phyloP scores from a whole-genome alignment of 2,329 filamentous ascomycete species.

The Didymella pinodella region DNA sequence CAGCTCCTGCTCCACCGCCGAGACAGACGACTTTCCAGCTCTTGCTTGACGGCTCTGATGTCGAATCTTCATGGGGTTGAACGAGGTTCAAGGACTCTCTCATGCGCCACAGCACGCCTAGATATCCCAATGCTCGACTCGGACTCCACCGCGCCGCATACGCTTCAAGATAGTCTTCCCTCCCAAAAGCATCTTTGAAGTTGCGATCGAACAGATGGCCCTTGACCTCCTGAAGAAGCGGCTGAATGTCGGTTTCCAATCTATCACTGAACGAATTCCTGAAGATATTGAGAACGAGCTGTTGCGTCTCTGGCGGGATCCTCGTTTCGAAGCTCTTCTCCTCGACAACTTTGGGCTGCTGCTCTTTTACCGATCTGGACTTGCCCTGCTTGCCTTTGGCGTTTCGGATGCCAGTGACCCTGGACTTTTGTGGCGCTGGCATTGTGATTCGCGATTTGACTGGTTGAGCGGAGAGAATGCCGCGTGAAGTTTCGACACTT shows the following conservation, averaged over 20 bases:
- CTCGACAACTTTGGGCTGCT: conserved; percentile 16
- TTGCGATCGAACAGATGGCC: conserved; percentile 84
- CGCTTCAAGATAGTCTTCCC: conserved; percentile 73
- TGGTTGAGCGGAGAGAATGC: conserved; percentile 16
- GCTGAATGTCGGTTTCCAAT: conserved; percentile 57
- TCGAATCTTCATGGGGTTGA: not conserved
- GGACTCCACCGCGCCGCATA: conserved; percentile 95
- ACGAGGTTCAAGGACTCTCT: conserved; percentile 27
- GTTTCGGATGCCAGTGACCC: conserved; percentile 25
- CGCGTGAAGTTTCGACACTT: conserved; percentile 20
- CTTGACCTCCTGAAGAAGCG: conserved; percentile 81
- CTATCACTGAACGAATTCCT: conserved; percentile 64
- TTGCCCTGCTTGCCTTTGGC: conserved; percentile 26
- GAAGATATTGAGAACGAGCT: conserved; percentile 78
- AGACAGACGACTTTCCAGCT: conserved; percentile 61
- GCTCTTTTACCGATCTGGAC: conserved; percentile 19
- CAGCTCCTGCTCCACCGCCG: conserved; percentile 71
- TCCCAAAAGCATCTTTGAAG: conserved; percentile 80
- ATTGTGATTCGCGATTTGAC: conserved; percentile 5
- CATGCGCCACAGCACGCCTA: conserved; percentile 61
- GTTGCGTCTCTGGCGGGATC: conserved; percentile 66
- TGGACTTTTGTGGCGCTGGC: conserved; percentile 14
- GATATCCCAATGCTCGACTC: conserved; percentile 81
- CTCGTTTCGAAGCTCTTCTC: conserved; percentile 20
- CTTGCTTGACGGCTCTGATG: conserved; percentile 1